Conservation (phyloP, 1,139 yeast genomes). For the Lodderomyces theae region DNA sequence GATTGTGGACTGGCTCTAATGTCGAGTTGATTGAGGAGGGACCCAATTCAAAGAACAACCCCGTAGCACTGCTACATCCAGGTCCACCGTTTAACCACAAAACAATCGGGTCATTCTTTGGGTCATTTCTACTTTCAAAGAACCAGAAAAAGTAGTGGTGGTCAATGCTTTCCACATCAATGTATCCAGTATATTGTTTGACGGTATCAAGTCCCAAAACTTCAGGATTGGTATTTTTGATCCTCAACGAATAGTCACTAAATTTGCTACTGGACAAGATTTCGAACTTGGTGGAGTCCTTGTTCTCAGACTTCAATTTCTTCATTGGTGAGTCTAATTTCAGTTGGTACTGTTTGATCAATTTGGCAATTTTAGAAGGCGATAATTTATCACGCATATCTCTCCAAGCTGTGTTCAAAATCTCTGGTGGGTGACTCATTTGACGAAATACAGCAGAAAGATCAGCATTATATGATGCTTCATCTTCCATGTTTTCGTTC, state of each 20-base stretch:
- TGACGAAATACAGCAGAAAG: slow-evolving; percentile 7
- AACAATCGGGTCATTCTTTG: slow-evolving; percentile 77
- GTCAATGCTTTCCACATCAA: slow-evolving; percentile 53
- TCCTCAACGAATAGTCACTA: slow-evolving; percentile 38
- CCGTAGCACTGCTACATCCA: slow-evolving; percentile 87
- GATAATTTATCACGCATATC: slow-evolving; percentile 21
- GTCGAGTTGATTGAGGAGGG: slow-evolving; percentile 71
- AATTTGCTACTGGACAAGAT: slow-evolving; percentile 23
- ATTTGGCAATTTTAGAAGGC: slow-evolving; percentile 17
- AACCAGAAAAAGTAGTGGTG: slow-evolving; percentile 87
- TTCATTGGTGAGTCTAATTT: slow-evolving; percentile 2
- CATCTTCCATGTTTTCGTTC: slow-evolving; percentile 1
- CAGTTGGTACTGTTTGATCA: slow-evolving; percentile 18
- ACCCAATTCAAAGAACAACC: slow-evolving; percentile 89
- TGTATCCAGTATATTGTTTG: slow-evolving; percentile 63
- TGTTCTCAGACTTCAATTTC: neutral
- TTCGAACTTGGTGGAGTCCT: slow-evolving; percentile 18
- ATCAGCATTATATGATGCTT: neutral
- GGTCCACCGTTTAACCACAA: slow-evolving; percentile 93
- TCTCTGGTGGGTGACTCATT: slow-evolving; percentile 8
- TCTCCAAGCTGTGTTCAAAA: slow-evolving; percentile 21
- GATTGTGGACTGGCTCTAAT: slow-evolving; percentile 71
- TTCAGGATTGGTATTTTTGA: slow-evolving; percentile 42
- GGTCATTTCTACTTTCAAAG: slow-evolving; percentile 89
- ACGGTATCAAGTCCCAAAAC: slow-evolving; percentile 52